Evolutionary conservation across 2,329 filamentous ascomycete genomes (phyloP), one percentile per base, ranked within the genome.

Genomic region (Didymella segeticola): DNA sequence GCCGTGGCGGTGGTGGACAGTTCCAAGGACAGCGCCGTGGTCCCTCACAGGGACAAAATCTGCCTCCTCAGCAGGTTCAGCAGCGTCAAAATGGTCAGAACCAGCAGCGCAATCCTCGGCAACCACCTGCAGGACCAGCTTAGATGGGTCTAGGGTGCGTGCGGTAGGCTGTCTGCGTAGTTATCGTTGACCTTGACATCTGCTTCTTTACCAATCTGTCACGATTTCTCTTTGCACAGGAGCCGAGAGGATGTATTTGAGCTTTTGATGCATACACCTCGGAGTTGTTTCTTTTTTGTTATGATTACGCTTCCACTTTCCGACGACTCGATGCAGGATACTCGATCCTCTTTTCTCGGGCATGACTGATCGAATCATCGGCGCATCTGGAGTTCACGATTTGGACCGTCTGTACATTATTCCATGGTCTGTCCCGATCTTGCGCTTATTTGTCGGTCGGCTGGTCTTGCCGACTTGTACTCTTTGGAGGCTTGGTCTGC

Each of bases 331-430:
- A 70, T 70, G 67, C 63, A 69, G 65, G 56, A 71, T 67, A 69
- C 66, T 66, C 69, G 68, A 58, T 60, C 57, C 63, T 60, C 43
- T 61, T 62, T 60, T 53, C 33, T 62, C 61, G 61, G 69, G 60
- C 60, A 63, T 69, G 53, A 69, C 68, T 64, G 64, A 70, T 71
- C 69, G 63, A 63, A 55, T 57, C 59, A 64, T 64, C 58, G 70
- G 72, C 70, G 71, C 63, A 64, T 53, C 57, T 56, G 70, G 70
- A 67, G 66, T 68, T 65, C 62, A 64, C 61, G 59, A 67, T 65
- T 62, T 68, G 60, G 64, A 62, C 70, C 61, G 59, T 68, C 57
- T 74, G 71, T 74, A 73, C 63, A 74, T 72, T 72, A 72, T 72
- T 62, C 55, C 69, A 67, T 67, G 69, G 69, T 66, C 64, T 66